phyloP scores from a whole-genome alignment of 2,329 filamentous ascomycete species.

The Colletotrichum karsti region DNA sequence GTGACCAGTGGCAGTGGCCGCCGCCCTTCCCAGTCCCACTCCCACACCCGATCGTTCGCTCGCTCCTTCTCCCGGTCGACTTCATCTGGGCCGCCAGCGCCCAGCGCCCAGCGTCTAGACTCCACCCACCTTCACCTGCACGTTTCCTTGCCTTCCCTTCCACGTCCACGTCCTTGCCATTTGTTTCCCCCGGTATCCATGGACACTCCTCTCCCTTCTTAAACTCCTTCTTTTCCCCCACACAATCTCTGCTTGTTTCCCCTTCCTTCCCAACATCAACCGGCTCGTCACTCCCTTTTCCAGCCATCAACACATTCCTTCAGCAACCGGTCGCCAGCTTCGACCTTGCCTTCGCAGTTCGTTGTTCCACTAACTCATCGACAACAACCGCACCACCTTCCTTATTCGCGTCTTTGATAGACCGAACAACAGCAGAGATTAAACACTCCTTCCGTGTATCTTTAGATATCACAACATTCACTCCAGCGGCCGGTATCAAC shows the following conservation, averaged over 20 bases:
- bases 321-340: conserved; percentile 32
- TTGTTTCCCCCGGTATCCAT: conserved; percentile 29
- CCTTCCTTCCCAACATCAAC: conserved; percentile 25
- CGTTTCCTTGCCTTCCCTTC: conserved; percentile 21
- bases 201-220: conserved; percentile 18
- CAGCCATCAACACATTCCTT: conserved; percentile 29
- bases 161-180: conserved; percentile 7
- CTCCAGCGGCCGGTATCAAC: conserved; percentile 18
- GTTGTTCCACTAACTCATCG: conserved; percentile 31
- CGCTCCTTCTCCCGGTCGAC: conserved; percentile 17
- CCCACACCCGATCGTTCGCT: background rate
- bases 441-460: conserved; percentile 27
- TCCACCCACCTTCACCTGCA: conserved; percentile 2
- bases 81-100: conserved; percentile 27
- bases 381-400: conserved; percentile 46
- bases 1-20: too few species aligned
- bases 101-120: too few species aligned
- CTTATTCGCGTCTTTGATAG: conserved; percentile 63
- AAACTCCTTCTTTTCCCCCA: conserved; percentile 26
- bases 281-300: conserved; percentile 25
- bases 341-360: conserved; percentile 25
- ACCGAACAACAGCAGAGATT: conserved; percentile 36
- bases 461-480: conserved; percentile 20
- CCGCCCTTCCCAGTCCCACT: background rate
- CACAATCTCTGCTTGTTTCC: conserved; percentile 17